Conservation (phyloP, 2,329 filamentous ascomycete species). For the Paecilomyces sp. region DNA sequence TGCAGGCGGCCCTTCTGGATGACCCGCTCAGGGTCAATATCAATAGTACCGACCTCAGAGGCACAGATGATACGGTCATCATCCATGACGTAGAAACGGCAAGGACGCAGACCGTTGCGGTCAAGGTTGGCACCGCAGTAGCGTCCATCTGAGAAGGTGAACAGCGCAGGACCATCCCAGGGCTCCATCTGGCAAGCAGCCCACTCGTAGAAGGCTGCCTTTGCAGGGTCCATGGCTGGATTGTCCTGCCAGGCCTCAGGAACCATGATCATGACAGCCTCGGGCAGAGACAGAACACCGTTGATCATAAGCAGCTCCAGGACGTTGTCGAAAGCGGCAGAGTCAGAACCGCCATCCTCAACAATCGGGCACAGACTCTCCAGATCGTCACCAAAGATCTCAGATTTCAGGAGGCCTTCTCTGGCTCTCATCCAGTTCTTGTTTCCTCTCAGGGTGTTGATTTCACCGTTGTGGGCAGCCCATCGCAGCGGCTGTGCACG, state of each 20-base stretch:
- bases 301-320: constrained; percentile 91
- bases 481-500: constrained; percentile 91
- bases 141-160: constrained; percentile 92
- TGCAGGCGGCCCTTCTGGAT: constrained; percentile 90
- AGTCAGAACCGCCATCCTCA: constrained; percentile 93
- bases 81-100: constrained; percentile 93
- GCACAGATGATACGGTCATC: constrained; percentile 97
- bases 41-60: constrained; percentile 90
- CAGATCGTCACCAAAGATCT: constrained; percentile 86
- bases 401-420: constrained; percentile 89
- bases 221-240: constrained; percentile 81
- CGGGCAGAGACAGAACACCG: constrained; percentile 86
- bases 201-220: constrained; percentile 98
- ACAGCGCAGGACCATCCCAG: constrained; percentile 93
- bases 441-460: constrained; percentile 94
- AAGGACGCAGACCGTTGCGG: constrained; percentile 89
- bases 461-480: constrained; percentile 98
- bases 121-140: constrained; percentile 97
- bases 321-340: constrained; percentile 94
- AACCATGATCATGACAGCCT: constrained; percentile 98
- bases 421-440: constrained; percentile 99
- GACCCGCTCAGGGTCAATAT: constrained; percentile 80
- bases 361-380: constrained; percentile 89
- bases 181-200: constrained; percentile 98
- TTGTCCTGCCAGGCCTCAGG: constrained; percentile 98